A percentile compares a stretch with the other conserved stretches of the same genome.
Conservation (phyloP, 1,284 basidiomycete species). For the Trametes hirsuta region DNA sequence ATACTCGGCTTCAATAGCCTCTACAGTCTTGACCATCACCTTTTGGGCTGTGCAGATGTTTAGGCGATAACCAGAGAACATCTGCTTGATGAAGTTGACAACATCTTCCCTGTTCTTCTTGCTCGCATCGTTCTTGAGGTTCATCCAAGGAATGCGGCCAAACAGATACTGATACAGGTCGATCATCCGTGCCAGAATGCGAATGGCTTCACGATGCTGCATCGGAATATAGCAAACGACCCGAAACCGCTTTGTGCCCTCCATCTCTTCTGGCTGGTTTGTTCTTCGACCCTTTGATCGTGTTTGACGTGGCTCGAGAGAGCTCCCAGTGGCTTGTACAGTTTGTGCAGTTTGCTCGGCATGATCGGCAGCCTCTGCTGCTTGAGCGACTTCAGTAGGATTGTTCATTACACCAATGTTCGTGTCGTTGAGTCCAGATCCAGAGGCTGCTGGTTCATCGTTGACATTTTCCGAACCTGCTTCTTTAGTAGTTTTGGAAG, state of each 20-base stretch:
- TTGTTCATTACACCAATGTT: no score
- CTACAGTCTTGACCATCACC: not conserved
- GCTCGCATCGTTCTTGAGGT: not conserved
- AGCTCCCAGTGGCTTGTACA: no score
- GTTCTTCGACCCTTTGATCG: no score
- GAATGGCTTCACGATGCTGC: not conserved
- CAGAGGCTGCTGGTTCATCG: no score
- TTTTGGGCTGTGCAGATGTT: not conserved
- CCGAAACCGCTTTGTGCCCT: not conserved
- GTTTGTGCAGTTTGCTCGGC: no score
- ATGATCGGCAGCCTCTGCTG: no score
- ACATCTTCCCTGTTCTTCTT: not conserved
- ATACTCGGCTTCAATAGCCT: not conserved
- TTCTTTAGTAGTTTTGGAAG: no score
- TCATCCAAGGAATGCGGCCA: not conserved
- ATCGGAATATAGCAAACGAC: not conserved
- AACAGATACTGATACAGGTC: not conserved
- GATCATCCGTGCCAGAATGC: not conserved
- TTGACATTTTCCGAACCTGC: no score
- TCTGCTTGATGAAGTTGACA: not conserved
- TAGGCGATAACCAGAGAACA: not conserved
- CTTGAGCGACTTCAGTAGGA: no score
- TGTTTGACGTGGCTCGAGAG: no score
- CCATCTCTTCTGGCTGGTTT: no score
- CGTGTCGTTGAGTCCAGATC: no score